Base-by-base conservation (phyloP, 148 eudicot genomes). In the Talinum fruticosum region DNA sequence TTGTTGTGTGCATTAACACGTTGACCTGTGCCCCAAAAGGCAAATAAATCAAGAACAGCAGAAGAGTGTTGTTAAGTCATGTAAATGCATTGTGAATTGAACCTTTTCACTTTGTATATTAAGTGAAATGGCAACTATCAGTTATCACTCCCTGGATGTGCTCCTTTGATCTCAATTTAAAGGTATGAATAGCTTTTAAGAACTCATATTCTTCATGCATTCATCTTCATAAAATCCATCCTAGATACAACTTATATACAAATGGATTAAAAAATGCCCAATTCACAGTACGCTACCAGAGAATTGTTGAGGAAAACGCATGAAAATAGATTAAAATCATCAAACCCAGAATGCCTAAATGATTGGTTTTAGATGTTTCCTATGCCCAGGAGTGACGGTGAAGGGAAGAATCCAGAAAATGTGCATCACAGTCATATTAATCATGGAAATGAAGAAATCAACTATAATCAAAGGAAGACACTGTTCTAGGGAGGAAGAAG, bases 1-100 rank as follows among this genome's bases (percentile, higher is more conserved):
- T 69, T 45, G 76, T 75, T 38, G 85, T 66, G 69, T 82, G 85
- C 79, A 79, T 66, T 59, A 82, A 75, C 79, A 82, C 82, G 33
- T 82, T 82, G 66, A 82, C 85, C 85, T 82, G 69, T 4, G 28
- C 35, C 41, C 36, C n/a, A 75, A 72, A 72, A 8, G 47, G 45
- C 72, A 61, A n/a, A n/a, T 51, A 51, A 51, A 51, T 51, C 6
- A 51, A 23, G 57, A 51, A 51, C 57, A n/a, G n/a, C 19, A 19
- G 57, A 54, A 6, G 34, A 23, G 12, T 30, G n/a, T n/a, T n/a
- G n/a, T n/a, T n/a, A n/a, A n/a, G n/a, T n/a, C n/a, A n/a, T n/a
- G n/a, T n/a, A n/a, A n/a, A n/a, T n/a, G n/a, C n/a, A n/a, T n/a
- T n/a, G n/a, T n/a, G n/a, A n/a, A n/a, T n/a, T n/a, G n/a, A n/a